These are phyloP conservation scores for Pelargonium myrrhifolium DNA, from an alignment of 441 rosid species.

Conservation along the genomic window DNA sequence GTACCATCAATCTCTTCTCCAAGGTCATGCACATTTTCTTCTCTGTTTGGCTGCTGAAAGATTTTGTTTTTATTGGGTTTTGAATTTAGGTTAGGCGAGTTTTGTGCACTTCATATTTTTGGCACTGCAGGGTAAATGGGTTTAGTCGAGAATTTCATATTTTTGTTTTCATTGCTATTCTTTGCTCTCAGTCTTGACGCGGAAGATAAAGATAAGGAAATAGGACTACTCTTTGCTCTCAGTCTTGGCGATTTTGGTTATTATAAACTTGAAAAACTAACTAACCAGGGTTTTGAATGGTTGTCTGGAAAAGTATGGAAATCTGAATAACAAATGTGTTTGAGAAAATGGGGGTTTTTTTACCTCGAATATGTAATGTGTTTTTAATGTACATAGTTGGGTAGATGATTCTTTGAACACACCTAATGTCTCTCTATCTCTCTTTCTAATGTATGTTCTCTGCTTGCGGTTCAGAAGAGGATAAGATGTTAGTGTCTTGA, in stretches of 20 bases:
- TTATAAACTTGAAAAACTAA: too few species aligned
- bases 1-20: conserved; percentile 71
- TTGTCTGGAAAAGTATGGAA: background rate
- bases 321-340: background rate
- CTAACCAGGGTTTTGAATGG: too few species aligned
- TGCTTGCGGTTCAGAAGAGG: too few species aligned
- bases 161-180: background rate
- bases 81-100: background rate
- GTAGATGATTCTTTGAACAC: background rate
- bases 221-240: background rate
- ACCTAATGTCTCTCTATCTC: too few species aligned
- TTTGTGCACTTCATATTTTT: background rate
- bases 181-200: background rate
- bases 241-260: background rate
- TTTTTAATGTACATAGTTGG: background rate
- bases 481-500: too few species aligned
- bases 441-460: too few species aligned
- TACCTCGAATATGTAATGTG: background rate
- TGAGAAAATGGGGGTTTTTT: background rate
- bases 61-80: background rate
- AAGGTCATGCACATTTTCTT: conserved; percentile 33
- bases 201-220: background rate
- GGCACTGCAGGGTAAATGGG: too few species aligned
- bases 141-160: too few species aligned
- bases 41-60: background rate